Evolutionary conservation across 1,139 yeast genomes (phyloP).

Genomic region (Spencermartinsiella ligniputridi): DNA sequence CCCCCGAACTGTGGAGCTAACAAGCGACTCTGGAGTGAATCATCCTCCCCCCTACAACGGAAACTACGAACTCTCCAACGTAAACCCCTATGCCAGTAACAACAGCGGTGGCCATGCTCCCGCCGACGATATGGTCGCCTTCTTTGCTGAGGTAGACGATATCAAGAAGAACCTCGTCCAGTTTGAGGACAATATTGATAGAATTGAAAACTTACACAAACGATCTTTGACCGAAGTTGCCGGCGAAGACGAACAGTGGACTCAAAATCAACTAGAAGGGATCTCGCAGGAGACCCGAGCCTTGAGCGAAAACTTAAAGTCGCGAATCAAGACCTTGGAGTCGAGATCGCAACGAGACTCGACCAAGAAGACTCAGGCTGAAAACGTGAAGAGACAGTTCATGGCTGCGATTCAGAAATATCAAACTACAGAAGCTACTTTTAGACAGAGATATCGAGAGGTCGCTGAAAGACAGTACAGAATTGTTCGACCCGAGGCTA

Average conservation of each 20-base stretch:
- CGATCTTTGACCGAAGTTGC: slow-evolving; percentile 81
- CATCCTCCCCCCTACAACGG: slow-evolving; percentile 3
- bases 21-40: not conserved
- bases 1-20: not conserved
- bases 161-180: slow-evolving; percentile 77
- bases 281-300: slow-evolving; percentile 75
- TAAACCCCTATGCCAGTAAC: slow-evolving; percentile 19
- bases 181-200: slow-evolving; percentile 70
- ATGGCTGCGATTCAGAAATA: slow-evolving; percentile 82
- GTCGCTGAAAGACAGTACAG: slow-evolving; percentile 93
- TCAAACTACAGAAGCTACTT: slow-evolving; percentile 80
- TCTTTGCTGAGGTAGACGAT: slow-evolving; percentile 78
- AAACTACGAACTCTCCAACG: slow-evolving; percentile 22
- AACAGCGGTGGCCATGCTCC: slow-evolving; percentile 8
- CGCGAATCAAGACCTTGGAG: slow-evolving; percentile 73
- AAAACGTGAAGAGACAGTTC: slow-evolving; percentile 80
- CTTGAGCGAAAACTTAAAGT: slow-evolving; percentile 69
- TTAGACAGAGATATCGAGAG: slow-evolving; percentile 75
- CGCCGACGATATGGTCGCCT: slow-evolving; percentile 60
- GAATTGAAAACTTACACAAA: slow-evolving; percentile 77
- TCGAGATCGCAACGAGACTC: slow-evolving; percentile 63
- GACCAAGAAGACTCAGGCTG: slow-evolving; percentile 87
- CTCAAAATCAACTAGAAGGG: slow-evolving; percentile 72
- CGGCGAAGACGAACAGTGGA: slow-evolving; percentile 63
- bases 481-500: slow-evolving; percentile 90